These are phyloP conservation scores for Penicillium olsonii DNA, from an alignment of 2,329 filamentous ascomycete genomes.

Conservation along the genomic window DNA sequence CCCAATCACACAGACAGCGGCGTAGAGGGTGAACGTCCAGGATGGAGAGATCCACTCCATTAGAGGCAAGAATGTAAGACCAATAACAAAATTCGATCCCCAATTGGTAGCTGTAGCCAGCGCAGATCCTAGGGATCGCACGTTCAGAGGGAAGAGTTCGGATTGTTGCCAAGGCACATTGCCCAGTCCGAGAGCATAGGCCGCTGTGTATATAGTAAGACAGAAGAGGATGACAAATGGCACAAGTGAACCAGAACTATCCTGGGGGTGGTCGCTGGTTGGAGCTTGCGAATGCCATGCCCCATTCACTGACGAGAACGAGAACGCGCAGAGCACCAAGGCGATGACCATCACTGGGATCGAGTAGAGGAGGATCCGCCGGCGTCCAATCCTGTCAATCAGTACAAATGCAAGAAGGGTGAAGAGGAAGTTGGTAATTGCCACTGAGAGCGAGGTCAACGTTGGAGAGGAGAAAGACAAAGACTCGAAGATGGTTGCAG, in stretches of 20 bases:
- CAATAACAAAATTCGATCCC: slow-evolving; percentile 82
- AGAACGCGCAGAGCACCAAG: slow-evolving; percentile 68
- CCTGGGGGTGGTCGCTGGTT: slow-evolving; percentile 22
- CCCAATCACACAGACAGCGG: slow-evolving; percentile 64
- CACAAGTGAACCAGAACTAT: slow-evolving; percentile 28
- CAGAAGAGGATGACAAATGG: slow-evolving; percentile 66
- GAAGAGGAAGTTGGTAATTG: slow-evolving; percentile 79
- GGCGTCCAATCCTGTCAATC: slow-evolving; percentile 77
- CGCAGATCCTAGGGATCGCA: slow-evolving; percentile 64
- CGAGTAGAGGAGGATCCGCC: slow-evolving; percentile 77
- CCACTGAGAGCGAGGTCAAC: slow-evolving; percentile 76
- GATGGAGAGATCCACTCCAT: slow-evolving; percentile 73
- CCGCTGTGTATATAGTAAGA: slow-evolving; percentile 80
- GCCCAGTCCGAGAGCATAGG: slow-evolving; percentile 83
- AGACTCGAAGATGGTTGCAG: slow-evolving; percentile 75
- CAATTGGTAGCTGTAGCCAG: slow-evolving; percentile 77
- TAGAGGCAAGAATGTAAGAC: slow-evolving; percentile 83
- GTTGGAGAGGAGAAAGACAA: slow-evolving; percentile 79
- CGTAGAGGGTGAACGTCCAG: slow-evolving; percentile 82
- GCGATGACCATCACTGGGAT: slow-evolving; percentile 81
- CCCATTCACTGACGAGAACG: slow-evolving; percentile 68
- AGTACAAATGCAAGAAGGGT: slow-evolving; percentile 72
- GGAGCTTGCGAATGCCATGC: slow-evolving; percentile 18
- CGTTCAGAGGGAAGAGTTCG: slow-evolving; percentile 75
- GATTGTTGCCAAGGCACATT: slow-evolving; percentile 97